Evolutionary conservation across 2,329 filamentous ascomycete species (phyloP), one percentile per base, ranked within the genome.

Genomic region (Cadophora gregata): DNA sequence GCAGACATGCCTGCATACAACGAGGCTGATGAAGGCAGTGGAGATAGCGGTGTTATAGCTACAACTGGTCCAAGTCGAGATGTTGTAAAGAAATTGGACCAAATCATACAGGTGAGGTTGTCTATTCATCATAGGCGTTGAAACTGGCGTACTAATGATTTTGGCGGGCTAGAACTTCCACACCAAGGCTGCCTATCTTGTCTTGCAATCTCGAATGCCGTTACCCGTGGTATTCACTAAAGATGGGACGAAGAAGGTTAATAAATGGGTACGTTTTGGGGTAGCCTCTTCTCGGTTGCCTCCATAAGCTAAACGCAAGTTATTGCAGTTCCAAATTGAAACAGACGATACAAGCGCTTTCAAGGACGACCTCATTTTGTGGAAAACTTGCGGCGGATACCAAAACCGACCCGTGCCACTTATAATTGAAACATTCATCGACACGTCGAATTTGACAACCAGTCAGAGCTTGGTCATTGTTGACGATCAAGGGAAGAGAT

Each of bases 271-370:
- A 85, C 69, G 90, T 56, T 27, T 19, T 50, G 62, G 50, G n/a
- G 16, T 4, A 38, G 50, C 53, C 53, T 33, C 60, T 62, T 36
- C 31, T 24, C 16, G 33, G 31, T 31, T 29, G n/a, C 16, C 29
- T 42, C n/a, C 21, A n/a, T 36, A 36, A 42, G 29, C 31, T 62
- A 21, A 62, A 2, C 14, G n/a, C 29, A 38, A 24, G 31, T 47
- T 5, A 27, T 12, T 50, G 19, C 33, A 98, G 96, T 99, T 97
- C 80, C 96, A 97, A 82, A 89, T 97, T 73, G 91, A 97, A 72
- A 90, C 97, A 53, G 92, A 97, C 74, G 96, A 99, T 74, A 95
- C 95, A 70, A 93, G 97, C 76, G 89, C 92, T 68, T 93, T 97
- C 76, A 85, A 86, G 74, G 90, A 96, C 71, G 91, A 96, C 71